These are phyloP conservation scores for Albugo laibachii DNA, from an alignment of 352 stramenopile genomes.

Conservation along the genomic window DNA sequence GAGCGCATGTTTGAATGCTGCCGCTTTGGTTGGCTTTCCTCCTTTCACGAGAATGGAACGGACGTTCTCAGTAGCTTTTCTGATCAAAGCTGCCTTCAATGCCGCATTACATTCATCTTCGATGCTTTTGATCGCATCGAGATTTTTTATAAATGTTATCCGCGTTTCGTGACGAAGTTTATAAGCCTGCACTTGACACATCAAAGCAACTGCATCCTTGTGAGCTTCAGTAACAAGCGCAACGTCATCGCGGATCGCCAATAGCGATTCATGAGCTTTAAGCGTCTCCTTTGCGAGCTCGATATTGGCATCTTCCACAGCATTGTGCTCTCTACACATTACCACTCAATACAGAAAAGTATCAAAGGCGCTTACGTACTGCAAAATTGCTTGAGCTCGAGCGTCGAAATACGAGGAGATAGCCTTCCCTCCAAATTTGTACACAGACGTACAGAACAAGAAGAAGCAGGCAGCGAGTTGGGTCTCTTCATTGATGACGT, in stretches of 20 bases:
- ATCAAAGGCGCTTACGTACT: conserved; percentile 13
- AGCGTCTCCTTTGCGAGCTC: conserved; percentile 64
- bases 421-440: conserved; percentile 71
- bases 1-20: conserved; percentile 67
- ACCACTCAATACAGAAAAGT: not conserved
- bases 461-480: conserved; percentile 72
- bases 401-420: conserved; percentile 76
- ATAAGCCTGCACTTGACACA: conserved; percentile 70
- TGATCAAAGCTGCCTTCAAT: conserved; percentile 70
- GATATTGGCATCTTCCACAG: conserved; percentile 70
- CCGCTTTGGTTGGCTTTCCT: conserved; percentile 71
- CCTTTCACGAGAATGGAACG: conserved; percentile 48
- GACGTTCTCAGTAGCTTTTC: conserved; percentile 48
- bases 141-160: conserved; percentile 73
- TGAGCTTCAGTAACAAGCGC: conserved; percentile 48
- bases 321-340: conserved; percentile 49
- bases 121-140: conserved; percentile 70
- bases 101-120: conserved; percentile 63
- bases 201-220: conserved; percentile 59
- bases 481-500: conserved; percentile 74
- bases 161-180: conserved; percentile 79
- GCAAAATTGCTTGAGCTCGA: conserved; percentile 46
- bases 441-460: conserved; percentile 65
- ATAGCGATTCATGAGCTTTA: conserved; percentile 57
- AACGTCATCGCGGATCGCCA: conserved; percentile 76